phyloP scores from a whole-genome alignment of 2,329 filamentous ascomycete species.

The Sclerotinia trifoliorum region DNA sequence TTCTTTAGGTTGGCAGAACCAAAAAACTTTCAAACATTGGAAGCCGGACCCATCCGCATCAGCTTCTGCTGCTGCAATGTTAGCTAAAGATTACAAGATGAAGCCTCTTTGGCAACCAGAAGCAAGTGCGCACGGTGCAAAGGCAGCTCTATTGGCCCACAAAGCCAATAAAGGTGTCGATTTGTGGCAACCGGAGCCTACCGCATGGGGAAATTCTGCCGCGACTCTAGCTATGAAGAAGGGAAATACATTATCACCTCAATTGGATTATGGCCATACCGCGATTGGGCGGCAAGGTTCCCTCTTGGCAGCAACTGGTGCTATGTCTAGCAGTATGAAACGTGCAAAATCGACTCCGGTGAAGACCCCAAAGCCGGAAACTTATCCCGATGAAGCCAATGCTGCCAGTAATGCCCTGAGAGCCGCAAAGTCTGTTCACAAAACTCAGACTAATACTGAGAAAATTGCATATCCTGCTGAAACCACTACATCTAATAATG shows the following conservation, averaged over 20 bases:
- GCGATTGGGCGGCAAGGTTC: constrained; percentile 61
- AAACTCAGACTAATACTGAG: constrained; percentile 32
- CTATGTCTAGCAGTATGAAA: constrained; percentile 58
- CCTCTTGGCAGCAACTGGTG: constrained; percentile 72
- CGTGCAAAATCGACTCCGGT: constrained; percentile 63
- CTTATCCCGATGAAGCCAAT: constrained; percentile 57
- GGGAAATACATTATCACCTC: constrained; percentile 42
- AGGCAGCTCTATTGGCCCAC: constrained; percentile 69
- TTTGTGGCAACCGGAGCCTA: constrained; percentile 50
- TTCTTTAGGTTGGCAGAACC: constrained; percentile 68
- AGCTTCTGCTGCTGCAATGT: constrained; percentile 57
- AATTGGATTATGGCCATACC: constrained; percentile 48
- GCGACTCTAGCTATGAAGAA: constrained; percentile 64
- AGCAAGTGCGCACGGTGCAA: constrained; percentile 64
- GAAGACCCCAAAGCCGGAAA: constrained; percentile 40
- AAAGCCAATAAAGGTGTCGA: constrained; percentile 52
- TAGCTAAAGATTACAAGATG: constrained; percentile 58
- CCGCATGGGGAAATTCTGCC: constrained; percentile 59
- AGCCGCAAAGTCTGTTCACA: constrained; percentile 63
- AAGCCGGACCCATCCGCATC: constrained; percentile 61
- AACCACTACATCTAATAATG: constrained; percentile 60
- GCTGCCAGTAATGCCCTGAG: constrained; percentile 67
- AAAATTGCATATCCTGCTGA: constrained; percentile 54
- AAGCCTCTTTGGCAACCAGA: constrained; percentile 59
- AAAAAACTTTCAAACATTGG: constrained; percentile 64